Evolutionary conservation across 2,329 filamentous ascomycete genomes (phyloP).

Genomic region (Dactylellina drechsleri): DNA sequence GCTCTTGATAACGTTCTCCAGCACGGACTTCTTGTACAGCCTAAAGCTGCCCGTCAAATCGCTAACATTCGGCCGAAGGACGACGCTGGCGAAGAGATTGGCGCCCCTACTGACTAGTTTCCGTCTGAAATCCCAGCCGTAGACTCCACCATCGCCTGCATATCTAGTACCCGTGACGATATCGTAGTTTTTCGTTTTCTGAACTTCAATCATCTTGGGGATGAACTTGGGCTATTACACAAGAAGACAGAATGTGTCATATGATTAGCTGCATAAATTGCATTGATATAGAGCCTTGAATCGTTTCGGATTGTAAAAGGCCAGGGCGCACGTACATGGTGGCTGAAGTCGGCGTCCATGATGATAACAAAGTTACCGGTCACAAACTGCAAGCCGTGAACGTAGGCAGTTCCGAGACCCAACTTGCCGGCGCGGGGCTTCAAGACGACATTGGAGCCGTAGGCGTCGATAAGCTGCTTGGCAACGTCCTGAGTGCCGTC

Average conservation of each 20-base stretch:
- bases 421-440: constrained; percentile 93
- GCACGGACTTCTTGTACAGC: constrained; percentile 88
- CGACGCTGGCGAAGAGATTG: constrained; percentile 94
- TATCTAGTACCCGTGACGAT: constrained; percentile 98
- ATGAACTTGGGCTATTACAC: constrained; percentile 83
- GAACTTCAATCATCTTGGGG: constrained; percentile 85
- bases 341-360: constrained; percentile 99
- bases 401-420: constrained; percentile 95
- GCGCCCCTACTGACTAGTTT: constrained; percentile 83
- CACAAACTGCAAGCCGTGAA: constrained; percentile 88
- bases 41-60: constrained; percentile 95
- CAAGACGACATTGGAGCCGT: constrained; percentile 78
- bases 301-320: not conserved
- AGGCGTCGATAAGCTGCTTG: constrained; percentile 86
- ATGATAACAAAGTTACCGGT: constrained; percentile 97
- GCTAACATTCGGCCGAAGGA: constrained; percentile 90
- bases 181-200: constrained; percentile 82
- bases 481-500: constrained; percentile 94
- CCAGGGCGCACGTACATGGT: constrained; percentile 69
- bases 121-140: constrained; percentile 92
- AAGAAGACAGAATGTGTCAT: not conserved
- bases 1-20: constrained; percentile 88
- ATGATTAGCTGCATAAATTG: not conserved
- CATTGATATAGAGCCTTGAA: not conserved
- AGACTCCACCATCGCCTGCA: constrained; percentile 87